Conservation (phyloP, 345 rosid species). For the Trapa incisa region DNA sequence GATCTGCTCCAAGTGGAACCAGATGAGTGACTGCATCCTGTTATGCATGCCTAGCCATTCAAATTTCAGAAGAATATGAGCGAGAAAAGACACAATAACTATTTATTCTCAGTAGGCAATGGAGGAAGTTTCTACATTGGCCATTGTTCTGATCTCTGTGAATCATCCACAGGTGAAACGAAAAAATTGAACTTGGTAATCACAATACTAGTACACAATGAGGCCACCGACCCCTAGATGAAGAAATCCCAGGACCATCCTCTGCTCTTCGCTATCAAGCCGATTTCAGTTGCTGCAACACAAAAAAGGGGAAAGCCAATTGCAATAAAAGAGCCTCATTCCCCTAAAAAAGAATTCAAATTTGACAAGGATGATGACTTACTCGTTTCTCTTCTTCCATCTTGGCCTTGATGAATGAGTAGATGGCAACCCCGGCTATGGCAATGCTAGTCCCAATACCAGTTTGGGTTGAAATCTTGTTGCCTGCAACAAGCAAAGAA, state of each 20-base stretch:
- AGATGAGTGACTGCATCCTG: no score
- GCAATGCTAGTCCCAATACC: slow-evolving; percentile 80
- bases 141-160: slow-evolving; percentile 12
- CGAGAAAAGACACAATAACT: no score
- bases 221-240: background rate
- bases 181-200: slow-evolving; percentile 11
- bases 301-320: slow-evolving; percentile 1
- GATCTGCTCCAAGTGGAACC: no score
- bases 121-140: slow-evolving; percentile 16
- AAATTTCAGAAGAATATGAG: no score
- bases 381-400: slow-evolving; percentile 89
- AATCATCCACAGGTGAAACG: slow-evolving; percentile 2
- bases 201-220: slow-evolving; percentile 12
- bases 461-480: slow-evolving; percentile 86
- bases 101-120: background rate
- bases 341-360: background rate
- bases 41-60: no score
- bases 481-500: slow-evolving; percentile 31
- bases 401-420: slow-evolving; percentile 82
- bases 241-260: background rate
- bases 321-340: background rate
- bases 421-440: slow-evolving; percentile 76
- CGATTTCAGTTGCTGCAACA: slow-evolving; percentile 41
- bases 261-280: slow-evolving; percentile 21
- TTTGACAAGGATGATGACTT: slow-evolving; percentile 8